Evolutionary conservation across 1,284 basidiomycete species (phyloP), one percentile per base, ranked within the genome.

Genomic region (Thecaphora frezii): DNA sequence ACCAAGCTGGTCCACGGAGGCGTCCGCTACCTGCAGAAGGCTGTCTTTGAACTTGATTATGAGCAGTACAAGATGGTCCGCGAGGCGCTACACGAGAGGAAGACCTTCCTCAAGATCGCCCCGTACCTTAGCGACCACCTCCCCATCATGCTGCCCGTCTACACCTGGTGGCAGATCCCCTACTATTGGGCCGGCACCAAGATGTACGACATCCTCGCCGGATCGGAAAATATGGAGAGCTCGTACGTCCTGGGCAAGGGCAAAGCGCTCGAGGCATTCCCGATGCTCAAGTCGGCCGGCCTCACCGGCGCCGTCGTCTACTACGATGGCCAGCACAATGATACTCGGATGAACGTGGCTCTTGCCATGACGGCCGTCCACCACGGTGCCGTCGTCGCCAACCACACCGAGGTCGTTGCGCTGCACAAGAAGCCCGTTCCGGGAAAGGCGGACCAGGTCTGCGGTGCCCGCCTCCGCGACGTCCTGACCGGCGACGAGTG

Each of bases 1-100:
- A 97, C 94, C 12, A 97, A 98, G 80, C 87, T 98, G 47, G 93
- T 97, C 1, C 94, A 98, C 81, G 94, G 94, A 25, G 94, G 94
- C 54, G 94, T 98, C 1, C 86, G 94, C 14, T 98, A 98, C 81
- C 85, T 98, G 14, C 93, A 97, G 76, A 97, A 97, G 79, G 94
- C 94, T 2, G 85, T 97, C 49, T 87, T 96, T 77, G 93, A 96
- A 78, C 87, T 97, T 62, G 94, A 97, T 80, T 97, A 96, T 58
- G 76, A 76, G 43, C 76, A 78, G 65, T 97, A 92, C 85, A 96
- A 96, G 81, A 89, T 97, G 71, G 94, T 97, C 24, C 84, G 84
- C 30, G 94, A 97, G 80, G 93, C 94, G 9, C 84, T 98, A 2
- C 89, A 91, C 71, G 94, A 98, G 81, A 86, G 94, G 48, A 86